Percentiles rank a stretch among this genome's conserved stretches.
Evolutionary conservation across 2,329 filamentous ascomycete species (phyloP).

Genomic region (Cordyceps sp.): DNA sequence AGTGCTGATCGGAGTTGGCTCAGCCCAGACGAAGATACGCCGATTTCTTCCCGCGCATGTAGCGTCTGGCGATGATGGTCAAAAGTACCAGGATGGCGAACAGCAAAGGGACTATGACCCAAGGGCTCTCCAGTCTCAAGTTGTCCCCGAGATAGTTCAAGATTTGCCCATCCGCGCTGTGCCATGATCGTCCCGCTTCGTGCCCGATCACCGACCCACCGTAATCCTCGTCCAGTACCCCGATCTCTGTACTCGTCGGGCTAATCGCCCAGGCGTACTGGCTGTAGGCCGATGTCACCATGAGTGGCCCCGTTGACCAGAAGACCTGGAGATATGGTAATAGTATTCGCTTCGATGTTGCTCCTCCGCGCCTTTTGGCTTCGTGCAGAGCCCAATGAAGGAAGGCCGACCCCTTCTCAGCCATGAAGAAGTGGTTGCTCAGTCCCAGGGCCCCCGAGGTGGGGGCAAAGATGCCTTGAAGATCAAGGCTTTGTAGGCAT

Average conservation of each 20-base stretch:
- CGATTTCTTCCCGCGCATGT: too few relatives aligned
- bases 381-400: constrained; percentile 7
- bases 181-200: constrained; percentile 9
- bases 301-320: constrained; percentile 10
- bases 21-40: too few relatives aligned
- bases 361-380: constrained; percentile 6
- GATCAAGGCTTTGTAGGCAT: constrained; percentile 6
- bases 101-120: background rate
- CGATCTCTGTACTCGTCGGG: constrained; percentile 2
- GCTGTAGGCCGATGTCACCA: constrained; percentile 7
- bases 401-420: constrained; percentile 4
- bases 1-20: too few relatives aligned
- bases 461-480: constrained; percentile 6
- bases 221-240: constrained; percentile 5
- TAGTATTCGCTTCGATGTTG: constrained; percentile 3
- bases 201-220: constrained; percentile 4
- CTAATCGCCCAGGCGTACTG: constrained; percentile 6
- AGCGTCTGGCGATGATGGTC: background rate
- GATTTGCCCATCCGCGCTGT: constrained; percentile 6
- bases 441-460: constrained; percentile 4
- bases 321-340: constrained; percentile 10
- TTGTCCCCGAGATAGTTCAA: constrained; percentile 9
- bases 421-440: constrained; percentile 12
- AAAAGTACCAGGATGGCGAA: background rate
- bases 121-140: background rate